Evolutionary conservation across 2,329 filamentous ascomycete genomes (phyloP), one percentile per base, ranked within the genome.

Genomic region (Cytospora piceicola): DNA sequence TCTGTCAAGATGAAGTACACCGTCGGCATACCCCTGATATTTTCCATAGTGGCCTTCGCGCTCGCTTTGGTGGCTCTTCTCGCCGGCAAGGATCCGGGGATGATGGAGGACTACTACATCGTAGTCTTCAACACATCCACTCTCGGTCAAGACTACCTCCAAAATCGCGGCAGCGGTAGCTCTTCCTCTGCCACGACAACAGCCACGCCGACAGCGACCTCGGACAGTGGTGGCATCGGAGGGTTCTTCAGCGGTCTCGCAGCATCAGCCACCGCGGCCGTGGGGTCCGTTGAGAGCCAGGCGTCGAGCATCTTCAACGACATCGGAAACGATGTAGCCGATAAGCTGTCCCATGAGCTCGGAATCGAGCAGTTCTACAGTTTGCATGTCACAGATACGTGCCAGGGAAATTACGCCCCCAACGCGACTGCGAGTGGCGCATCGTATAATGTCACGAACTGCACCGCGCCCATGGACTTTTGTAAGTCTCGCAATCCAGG

Each of bases 61-160:
- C 72, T 80, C 42, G 69, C 74, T 42, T 73, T 79, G 64, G 67
- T 80, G 27, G 73, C 73, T 12, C 73, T 80, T 22, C 74, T 80
- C 64, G 77, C 78, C 42, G 78, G 78, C 60, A 75, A 76, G 15
- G 75, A 76, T 4, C 72, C 74, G 5, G 71, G 74, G 29, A 74
- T 75, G 34, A 67, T 80, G 67, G 77, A 79, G 49, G 74, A 77
- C 22, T 78, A 76, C 67, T 75, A 79, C 46, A 73, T 80, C 39
- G 72, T 80, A 22, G 73, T 75, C 77, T 74, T 81, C 68, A 80
- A 81, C 72, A 78, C 78, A 58, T 79, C 78, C 24, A 71, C 72
- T 15, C 77, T 81, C 49, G 79, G 78, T 27, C 75, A 77, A 42
- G 74, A 79, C 58, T 74, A 78, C 49, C 69, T 81, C 42, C 70